Evolutionary conservation across 164 flowering plant species (phyloP).

Genomic region (Taxillus chinensis): DNA sequence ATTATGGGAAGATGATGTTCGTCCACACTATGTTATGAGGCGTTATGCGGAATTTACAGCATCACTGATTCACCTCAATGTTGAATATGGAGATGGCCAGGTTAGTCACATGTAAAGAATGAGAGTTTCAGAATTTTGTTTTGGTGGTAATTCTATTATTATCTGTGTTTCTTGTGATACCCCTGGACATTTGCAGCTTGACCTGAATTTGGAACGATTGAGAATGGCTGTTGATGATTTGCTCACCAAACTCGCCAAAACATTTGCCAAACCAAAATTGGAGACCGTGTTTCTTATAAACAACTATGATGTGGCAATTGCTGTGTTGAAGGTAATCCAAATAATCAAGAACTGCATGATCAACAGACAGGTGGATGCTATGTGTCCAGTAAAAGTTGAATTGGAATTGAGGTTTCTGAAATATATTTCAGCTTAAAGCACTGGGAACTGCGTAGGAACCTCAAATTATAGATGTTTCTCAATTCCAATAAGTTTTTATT

Average conservation of each 20-base stretch:
- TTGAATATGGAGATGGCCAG: slow-evolving; percentile 97
- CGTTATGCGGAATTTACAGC: slow-evolving; percentile 99
- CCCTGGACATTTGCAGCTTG: slow-evolving; percentile 51
- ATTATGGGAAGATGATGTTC: slow-evolving; percentile 98
- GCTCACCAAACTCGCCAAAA: slow-evolving; percentile 70
- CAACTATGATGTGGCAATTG: slow-evolving; percentile 92
- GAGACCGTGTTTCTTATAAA: slow-evolving; percentile 92
- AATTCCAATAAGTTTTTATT: no score
- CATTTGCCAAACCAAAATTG: slow-evolving; percentile 56
- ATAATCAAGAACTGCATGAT: background rate
- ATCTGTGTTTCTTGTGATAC: background rate
- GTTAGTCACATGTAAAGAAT: slow-evolving; percentile 23
- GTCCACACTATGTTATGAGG: slow-evolving; percentile 95
- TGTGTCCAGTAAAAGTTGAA: background rate
- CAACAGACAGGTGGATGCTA: background rate
- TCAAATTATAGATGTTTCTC: background rate
- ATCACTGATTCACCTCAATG: slow-evolving; percentile 86
- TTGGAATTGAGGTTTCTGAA: background rate
- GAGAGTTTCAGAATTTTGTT: background rate
- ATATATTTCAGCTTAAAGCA: no score
- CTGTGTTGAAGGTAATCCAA: slow-evolving; percentile 67
- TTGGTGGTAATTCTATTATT: background rate
- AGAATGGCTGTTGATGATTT: slow-evolving; percentile 95
- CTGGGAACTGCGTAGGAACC: background rate
- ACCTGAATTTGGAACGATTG: slow-evolving; percentile 79